Evolutionary conservation across 768 basidiomycete genomes (phyloP).

Genomic region (Calocera viscosa): DNA sequence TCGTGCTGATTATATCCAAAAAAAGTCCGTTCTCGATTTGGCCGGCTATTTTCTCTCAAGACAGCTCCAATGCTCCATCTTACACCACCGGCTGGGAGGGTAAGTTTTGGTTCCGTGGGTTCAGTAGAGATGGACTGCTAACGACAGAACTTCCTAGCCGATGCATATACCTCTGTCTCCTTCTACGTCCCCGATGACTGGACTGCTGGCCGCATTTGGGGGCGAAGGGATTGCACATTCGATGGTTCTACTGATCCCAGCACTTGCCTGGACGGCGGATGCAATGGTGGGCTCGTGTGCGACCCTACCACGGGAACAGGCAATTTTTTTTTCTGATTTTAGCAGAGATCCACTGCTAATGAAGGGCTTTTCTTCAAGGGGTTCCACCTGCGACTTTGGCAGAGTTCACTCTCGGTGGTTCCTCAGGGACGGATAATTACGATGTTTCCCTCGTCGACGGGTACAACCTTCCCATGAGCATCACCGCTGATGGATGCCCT

Average conservation of each 20-base stretch:
- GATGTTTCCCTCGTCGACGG: constrained; percentile 18
- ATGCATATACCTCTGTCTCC: constrained; percentile 28
- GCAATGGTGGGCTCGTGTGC: constrained; percentile 31
- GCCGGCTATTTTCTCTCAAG: constrained; percentile 23
- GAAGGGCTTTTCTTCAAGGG: no score
- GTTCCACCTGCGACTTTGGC: constrained; percentile 20
- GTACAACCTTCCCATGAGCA: constrained; percentile 14
- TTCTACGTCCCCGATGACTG: constrained; percentile 51
- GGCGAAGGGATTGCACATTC: constrained; percentile 31
- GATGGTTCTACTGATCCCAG: constrained; percentile 25
- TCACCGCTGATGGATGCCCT: constrained; percentile 13
- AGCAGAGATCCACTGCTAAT: no score
- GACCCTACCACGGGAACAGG: constrained; percentile 30
- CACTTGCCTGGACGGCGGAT: constrained; percentile 32
- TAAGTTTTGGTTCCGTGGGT: no score
- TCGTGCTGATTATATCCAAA: background rate
- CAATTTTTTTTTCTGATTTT: no score
- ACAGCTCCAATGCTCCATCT: constrained; percentile 10
- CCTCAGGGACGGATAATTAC: background rate
- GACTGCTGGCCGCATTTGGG: constrained; percentile 57
- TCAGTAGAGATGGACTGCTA: no score
- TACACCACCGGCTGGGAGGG: constrained; percentile 17
- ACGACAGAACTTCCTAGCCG: background rate
- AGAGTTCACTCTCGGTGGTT: constrained; percentile 17
- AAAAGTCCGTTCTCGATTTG: constrained; percentile 55